These are phyloP conservation scores for Prunus yedoensis DNA, from an alignment of 331 rosid genomes.

Conservation along the genomic window DNA sequence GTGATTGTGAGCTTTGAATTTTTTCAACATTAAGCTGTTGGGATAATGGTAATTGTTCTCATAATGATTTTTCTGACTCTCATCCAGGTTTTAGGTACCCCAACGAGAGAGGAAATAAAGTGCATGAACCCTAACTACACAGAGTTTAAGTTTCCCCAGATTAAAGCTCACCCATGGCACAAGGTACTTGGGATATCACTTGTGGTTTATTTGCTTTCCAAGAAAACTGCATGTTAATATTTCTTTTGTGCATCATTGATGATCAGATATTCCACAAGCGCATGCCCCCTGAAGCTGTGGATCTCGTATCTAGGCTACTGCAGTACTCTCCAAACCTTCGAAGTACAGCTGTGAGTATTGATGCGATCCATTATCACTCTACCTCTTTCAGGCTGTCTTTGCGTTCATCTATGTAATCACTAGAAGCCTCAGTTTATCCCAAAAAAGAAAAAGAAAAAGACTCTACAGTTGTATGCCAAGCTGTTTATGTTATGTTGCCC, in stretches of 20 bases:
- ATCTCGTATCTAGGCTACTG: constrained; percentile 76
- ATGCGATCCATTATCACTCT: neutral
- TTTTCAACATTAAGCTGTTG: neutral
- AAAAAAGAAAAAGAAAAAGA: neutral
- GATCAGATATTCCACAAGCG: constrained; percentile 74
- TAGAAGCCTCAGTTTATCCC: neutral
- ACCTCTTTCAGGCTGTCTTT: neutral
- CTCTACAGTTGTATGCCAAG: neutral
- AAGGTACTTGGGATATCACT: constrained; percentile 44
- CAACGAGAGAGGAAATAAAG: constrained; percentile 84
- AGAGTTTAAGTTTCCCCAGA: constrained; percentile 80
- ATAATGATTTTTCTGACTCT: constrained; percentile 15
- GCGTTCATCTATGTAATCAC: neutral
- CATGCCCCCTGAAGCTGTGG: constrained; percentile 85
- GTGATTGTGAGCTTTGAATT: constrained; percentile 30
- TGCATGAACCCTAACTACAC: constrained; percentile 88
- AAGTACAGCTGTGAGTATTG: constrained; percentile 69
- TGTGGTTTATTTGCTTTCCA: neutral
- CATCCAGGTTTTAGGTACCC: constrained; percentile 79
- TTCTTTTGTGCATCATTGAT: constrained; percentile 11
- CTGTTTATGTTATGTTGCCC: constrained; percentile 5
- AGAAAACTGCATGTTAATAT: neutral
- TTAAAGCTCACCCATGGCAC: constrained; percentile 88
- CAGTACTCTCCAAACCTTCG: constrained; percentile 86
- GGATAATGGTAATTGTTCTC: neutral